Percentiles rank a stretch among this genome's conserved stretches.
These are phyloP conservation scores for Gelatoporia subvermispora DNA, from an alignment of 768 basidiomycete genomes.

Conservation along the genomic window DNA sequence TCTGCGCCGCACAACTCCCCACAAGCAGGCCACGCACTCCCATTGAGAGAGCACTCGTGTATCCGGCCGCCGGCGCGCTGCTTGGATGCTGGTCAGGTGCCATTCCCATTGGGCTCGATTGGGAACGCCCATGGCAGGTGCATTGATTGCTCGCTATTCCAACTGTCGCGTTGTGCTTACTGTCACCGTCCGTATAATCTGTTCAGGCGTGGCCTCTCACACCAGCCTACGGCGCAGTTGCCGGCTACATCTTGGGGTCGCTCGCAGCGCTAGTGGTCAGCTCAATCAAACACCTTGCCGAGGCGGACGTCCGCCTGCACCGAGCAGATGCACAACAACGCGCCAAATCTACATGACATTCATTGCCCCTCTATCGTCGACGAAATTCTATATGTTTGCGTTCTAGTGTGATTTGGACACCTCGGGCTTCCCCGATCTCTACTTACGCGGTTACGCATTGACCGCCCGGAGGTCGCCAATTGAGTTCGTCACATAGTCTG, in stretches of 20 bases:
- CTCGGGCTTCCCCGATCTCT: too few species aligned
- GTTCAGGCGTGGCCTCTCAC: slow-evolving; percentile 79
- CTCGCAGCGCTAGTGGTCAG: slow-evolving; percentile 48
- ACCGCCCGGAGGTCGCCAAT: slow-evolving; percentile 69
- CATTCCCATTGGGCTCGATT: slow-evolving; percentile 87
- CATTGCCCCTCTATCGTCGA: too few species aligned
- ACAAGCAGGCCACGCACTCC: slow-evolving; percentile 48
- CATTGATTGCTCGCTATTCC: slow-evolving; percentile 17
- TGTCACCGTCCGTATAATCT: neutral
- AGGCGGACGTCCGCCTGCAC: slow-evolving; percentile 4
- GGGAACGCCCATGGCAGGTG: slow-evolving; percentile 98
- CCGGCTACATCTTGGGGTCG: slow-evolving; percentile 62
- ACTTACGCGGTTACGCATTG: slow-evolving; percentile 3
- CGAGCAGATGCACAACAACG: too few species aligned
- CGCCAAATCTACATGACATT: too few species aligned
- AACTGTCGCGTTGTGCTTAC: neutral
- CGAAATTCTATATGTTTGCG: too few species aligned
- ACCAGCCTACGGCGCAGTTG: slow-evolving; percentile 64
- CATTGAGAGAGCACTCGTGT: slow-evolving; percentile 73
- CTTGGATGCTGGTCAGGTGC: slow-evolving; percentile 79
- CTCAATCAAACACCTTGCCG: slow-evolving; percentile 23
- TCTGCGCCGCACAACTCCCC: neutral
- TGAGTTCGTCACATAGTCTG: slow-evolving; percentile 75
- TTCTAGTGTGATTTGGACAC: too few species aligned
- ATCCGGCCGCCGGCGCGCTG: slow-evolving; percentile 68